Percentiles rank a stretch among this genome's conserved stretches.
These are phyloP conservation scores for Fraxinus baroniana DNA, from an alignment of 305 asterid genomes.

Conservation along the genomic window DNA sequence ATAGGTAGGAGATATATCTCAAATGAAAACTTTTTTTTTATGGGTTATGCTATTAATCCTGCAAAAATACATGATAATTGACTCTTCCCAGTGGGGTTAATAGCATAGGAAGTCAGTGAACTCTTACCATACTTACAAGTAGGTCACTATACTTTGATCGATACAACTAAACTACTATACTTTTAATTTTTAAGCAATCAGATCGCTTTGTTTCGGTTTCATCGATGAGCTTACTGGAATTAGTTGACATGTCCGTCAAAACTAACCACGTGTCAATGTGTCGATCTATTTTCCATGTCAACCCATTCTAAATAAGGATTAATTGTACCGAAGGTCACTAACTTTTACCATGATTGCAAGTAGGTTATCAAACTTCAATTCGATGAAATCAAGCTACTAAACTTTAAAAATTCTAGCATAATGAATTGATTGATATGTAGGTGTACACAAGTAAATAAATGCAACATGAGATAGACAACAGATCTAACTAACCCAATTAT, in stretches of 20 bases:
- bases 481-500: not conserved
- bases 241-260: not conserved
- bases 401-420: not conserved
- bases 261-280: not conserved
- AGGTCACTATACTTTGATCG: no score
- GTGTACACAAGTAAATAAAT: not conserved
- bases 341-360: no score
- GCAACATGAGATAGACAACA: not conserved
- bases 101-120: no score
- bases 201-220: not conserved
- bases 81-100: no score
- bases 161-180: no score
- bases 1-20: no score
- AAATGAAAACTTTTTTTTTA: no score
- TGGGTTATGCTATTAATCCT: no score
- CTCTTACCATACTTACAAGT: no score
- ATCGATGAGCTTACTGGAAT: not conserved
- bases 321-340: no score
- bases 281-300: not conserved
- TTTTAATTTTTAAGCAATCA: not conserved
- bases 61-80: no score
- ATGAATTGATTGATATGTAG: not conserved
- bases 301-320: not conserved
- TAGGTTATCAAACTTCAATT: not conserved
- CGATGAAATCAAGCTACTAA: not conserved